Evolutionary conservation across 768 basidiomycete genomes (phyloP).

Genomic region (Lactifluus volemus): DNA sequence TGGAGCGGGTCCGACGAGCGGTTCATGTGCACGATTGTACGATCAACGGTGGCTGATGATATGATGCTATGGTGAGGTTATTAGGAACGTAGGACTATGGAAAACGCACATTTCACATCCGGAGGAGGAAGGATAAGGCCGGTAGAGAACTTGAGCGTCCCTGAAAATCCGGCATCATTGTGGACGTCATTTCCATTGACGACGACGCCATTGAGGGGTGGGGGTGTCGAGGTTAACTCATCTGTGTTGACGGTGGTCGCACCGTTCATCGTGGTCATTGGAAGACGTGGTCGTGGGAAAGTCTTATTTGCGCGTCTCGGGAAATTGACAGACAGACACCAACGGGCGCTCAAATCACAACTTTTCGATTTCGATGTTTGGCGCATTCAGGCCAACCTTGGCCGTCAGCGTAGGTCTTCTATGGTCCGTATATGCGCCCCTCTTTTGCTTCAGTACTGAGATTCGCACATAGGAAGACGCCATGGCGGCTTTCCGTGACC

Average conservation of each 20-base stretch:
- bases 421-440: constrained; percentile 45
- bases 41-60: constrained; percentile 78
- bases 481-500: constrained; percentile 86
- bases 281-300: constrained; percentile 16
- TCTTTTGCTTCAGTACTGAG: not conserved
- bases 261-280: constrained; percentile 19
- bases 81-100: not conserved
- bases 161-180: constrained; percentile 29
- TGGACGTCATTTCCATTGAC: constrained; percentile 34
- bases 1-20: constrained; percentile 88
- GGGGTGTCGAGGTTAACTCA: constrained; percentile 3
- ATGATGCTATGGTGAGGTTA: not conserved
- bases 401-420: constrained; percentile 69
- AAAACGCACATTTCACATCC: constrained; percentile 78
- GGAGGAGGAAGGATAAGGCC: constrained; percentile 94
- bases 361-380: constrained; percentile 51
- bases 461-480: constrained; percentile 67
- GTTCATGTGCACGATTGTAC: constrained; percentile 86
- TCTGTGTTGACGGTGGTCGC: not conserved
- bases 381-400: constrained; percentile 69
- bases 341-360: not conserved
- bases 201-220: constrained; percentile 35
- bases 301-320: not conserved
- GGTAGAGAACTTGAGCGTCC: constrained; percentile 46
- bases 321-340: not conserved